A percentile compares a stretch with the other conserved stretches of the same genome.
These are phyloP conservation scores for Xylaria sp. DNA, from an alignment of 2,329 filamentous ascomycete species.

Conservation along the genomic window DNA sequence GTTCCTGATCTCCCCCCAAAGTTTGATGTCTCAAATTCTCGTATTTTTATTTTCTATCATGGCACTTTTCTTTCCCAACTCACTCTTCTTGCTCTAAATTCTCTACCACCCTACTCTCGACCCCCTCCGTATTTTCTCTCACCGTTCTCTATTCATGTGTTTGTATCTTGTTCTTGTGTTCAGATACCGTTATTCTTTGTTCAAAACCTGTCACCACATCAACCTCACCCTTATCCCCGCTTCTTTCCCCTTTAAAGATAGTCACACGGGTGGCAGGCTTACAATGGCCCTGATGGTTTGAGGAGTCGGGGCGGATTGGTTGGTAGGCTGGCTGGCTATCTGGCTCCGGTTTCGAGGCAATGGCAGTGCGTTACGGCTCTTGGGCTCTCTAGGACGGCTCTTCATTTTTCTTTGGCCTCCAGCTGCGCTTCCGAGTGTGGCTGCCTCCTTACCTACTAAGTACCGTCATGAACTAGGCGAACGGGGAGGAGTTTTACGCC, in stretches of 20 bases:
- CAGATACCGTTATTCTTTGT: constrained; percentile 26
- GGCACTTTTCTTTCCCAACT: constrained; percentile 35
- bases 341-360: constrained; percentile 37
- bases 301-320: constrained; percentile 39
- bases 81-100: constrained; percentile 20
- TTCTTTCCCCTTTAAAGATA: constrained; percentile 33
- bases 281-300: constrained; percentile 35
- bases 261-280: constrained; percentile 37
- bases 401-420: constrained; percentile 23
- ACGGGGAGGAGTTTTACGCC: not conserved
- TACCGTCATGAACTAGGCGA: not conserved
- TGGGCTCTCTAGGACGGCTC: constrained; percentile 30
- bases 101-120: constrained; percentile 33
- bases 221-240: constrained; percentile 19
- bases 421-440: constrained; percentile 13
- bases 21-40: constrained; percentile 43
- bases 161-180: constrained; percentile 31
- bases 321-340: constrained; percentile 38
- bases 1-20: constrained; percentile 42
- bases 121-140: constrained; percentile 37
- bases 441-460: constrained; percentile 12
- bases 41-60: constrained; percentile 42
- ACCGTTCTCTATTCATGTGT: constrained; percentile 30
- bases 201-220: constrained; percentile 25
- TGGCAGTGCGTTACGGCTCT: constrained; percentile 39